Base-by-base conservation (phyloP, 2,329 filamentous ascomycete genomes). In the Aspergillus aculeatinus region DNA sequence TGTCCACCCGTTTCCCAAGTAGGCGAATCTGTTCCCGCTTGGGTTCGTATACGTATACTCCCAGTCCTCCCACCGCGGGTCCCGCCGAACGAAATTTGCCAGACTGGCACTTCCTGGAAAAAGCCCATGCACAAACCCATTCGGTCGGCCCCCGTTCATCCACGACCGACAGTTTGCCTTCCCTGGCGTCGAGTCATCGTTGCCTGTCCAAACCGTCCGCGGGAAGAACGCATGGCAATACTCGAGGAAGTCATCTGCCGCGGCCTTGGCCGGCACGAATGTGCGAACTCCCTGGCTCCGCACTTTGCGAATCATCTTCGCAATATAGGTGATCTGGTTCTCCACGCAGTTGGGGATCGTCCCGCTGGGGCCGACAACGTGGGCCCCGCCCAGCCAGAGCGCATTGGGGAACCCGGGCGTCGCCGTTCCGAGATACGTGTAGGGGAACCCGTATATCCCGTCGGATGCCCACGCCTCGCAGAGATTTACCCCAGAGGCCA, bases 91-190 rank as follows among this genome's bases (percentile, higher is more conserved):
- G 12, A 84, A 80, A 2, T 86, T 87, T 31, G 86, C 75, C 65
- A 89, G 86, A 0, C 82, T 79, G 1, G 87, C 87, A 64, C 85
- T 89, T 0, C 88, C 88, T 0, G 89, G 89, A 84, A 88, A 92
- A 5, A 89, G 70, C 0, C 87, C 88, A 63, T 89, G 86, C 25
- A 91, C 86, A 4, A 87, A 77, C 0, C 80, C 83, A 0, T 87
- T 88, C 0, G 87, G 83, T 5, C 76, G 76, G 0, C 85, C 86
- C 11, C 88, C 86, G 61, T 91, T 91, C 60, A 89, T 89, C 89
- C 89, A 91, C 0, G 85, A 88, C 48, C 83, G 86, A 70, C 89
- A 91, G 58, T 85, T 83, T 55, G 87, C 85, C 39, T 65, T 60
- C 4, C 62, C 65, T 5, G 0, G 81, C 80, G 58, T 88, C 73